These are phyloP conservation scores for Penicillium sp. DNA, from an alignment of 2,329 filamentous ascomycete genomes.

Conservation along the genomic window DNA sequence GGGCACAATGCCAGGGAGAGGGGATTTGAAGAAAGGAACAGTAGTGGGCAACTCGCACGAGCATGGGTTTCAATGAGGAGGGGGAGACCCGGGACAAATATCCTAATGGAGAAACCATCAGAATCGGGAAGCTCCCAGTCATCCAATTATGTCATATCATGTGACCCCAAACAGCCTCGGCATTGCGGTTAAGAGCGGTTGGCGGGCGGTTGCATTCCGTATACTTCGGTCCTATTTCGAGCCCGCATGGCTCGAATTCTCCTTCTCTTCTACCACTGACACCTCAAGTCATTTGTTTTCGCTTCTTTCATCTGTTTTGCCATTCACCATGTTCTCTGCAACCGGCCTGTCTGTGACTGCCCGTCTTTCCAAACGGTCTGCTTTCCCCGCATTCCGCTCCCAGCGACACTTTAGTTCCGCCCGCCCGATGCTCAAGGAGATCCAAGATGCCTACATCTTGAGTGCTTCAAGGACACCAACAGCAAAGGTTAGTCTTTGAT, in stretches of 20 bases:
- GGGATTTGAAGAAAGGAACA: neutral
- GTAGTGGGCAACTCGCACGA: neutral
- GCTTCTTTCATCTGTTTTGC: neutral
- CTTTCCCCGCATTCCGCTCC: slow-evolving; percentile 41
- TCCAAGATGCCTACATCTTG: slow-evolving; percentile 89
- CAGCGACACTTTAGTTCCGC: slow-evolving; percentile 51
- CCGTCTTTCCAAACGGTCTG: slow-evolving; percentile 26
- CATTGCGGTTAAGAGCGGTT: slow-evolving; percentile 23
- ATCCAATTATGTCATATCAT: slow-evolving; percentile 14
- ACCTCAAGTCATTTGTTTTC: neutral
- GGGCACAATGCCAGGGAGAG: neutral
- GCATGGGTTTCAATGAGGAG: slow-evolving; percentile 9
- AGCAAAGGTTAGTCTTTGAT: slow-evolving; percentile 58
- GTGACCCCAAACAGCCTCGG: slow-evolving; percentile 25
- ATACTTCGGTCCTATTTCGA: slow-evolving; percentile 3
- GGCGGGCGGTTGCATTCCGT: slow-evolving; percentile 19
- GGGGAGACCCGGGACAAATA: slow-evolving; percentile 18
- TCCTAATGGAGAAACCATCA: slow-evolving; percentile 16
- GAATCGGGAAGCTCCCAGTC: slow-evolving; percentile 1
- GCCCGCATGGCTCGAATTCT: slow-evolving; percentile 3
- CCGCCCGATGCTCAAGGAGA: slow-evolving; percentile 52
- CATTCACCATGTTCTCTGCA: slow-evolving; percentile 18
- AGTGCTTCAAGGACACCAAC: slow-evolving; percentile 86
- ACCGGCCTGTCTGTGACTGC: slow-evolving; percentile 18
- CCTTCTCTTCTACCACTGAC: neutral